Evolutionary conservation across 257 asterid genomes (phyloP), one percentile per base, ranked within the genome.

Genomic region (Scutellaria barbata): DNA sequence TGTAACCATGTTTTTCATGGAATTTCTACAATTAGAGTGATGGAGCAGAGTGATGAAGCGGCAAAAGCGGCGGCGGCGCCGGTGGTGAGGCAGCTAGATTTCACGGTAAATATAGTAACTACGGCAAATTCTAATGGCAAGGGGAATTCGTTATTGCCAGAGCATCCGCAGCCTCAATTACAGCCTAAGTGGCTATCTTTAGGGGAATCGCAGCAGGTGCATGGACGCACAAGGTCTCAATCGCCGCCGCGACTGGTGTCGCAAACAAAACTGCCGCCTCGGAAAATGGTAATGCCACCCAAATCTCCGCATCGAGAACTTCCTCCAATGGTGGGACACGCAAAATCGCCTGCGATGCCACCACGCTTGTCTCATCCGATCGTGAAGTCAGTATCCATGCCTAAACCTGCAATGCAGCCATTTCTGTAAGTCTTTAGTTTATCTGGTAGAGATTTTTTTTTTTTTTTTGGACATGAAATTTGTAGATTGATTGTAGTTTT

Each of bases 41-140:
- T 88, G 91, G 89, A 82, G 75, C 84, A 76, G 80, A 77, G 78
- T 22, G 82, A 75, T 22, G 64, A 68, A 5, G 76, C 77, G 66
- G 72, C 79, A n/a, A 73, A 59, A 8, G 52, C 75, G 6, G 39
- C 66, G 69, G 79, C 74, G 57, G 53, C 84, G 68, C 47, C 87
- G 68, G 81, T 85, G 68, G 82, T 82, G 63, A 85, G 87, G 85
- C 90, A 83, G 88, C 82, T 87, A 75, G 87, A 87, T 83, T 85
- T 87, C 76, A 64, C 88, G 45, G 82, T 67, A n/a, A 76, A 66
- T 76, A 65, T 47, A 16, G 60, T 69, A 20, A 65, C 74, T 17
- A 25, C 74, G 63, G 76, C 67, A 20, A 68, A 66, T 68, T 75
- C 73, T 56, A 60, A 47, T 53, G 71, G 57, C 20, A 50, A 48